Base-by-base conservation (phyloP, 2,329 filamentous ascomycete genomes). In the Aureobasidium sp. region DNA sequence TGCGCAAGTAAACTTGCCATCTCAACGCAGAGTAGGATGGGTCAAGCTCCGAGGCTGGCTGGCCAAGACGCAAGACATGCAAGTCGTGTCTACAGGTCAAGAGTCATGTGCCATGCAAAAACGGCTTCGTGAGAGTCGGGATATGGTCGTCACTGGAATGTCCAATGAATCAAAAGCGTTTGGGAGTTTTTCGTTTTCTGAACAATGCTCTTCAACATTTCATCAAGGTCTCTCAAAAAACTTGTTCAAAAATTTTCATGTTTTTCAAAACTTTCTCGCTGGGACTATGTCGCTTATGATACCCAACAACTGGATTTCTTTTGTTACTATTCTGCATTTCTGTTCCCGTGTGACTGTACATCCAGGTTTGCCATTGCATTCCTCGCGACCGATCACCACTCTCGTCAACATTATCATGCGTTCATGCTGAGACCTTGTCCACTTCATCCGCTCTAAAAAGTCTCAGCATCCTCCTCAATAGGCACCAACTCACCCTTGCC, bases 1-100 rank as follows among this genome's bases (percentile, higher is more conserved):
- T 95, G 88, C 87, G 84, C 84, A 93, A 93, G 83, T 84, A 84
- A 79, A 70, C 25, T 47, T 62, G 58, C 55, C 55, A 58, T 47
- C 29, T 47, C 42, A 7, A 12, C 42, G 41, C 31, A 31, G 34
- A 37, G 1, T 14, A 58, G 42, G 41, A 58, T 58, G 55, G 55
- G 31, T 58, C 27, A 44, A 47, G 42, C 29, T 55, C 36, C 29
- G 20, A 47, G 55, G 29, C 41, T 25, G 17, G 22, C n/a, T 15
- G 20, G 31, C 55, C 15, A 25, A 44, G 27, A 22, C 42, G 29
- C n/a, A 59, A 36, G 52, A 44, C 27, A 41, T 11, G 37, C 37
- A 59, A 45, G 55, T 58, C 55, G 44, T 29, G 17, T 27, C n/a
- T 44, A 39, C 5, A 56, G 53, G 53, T 56, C 53, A 58, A 47